Evolutionary conservation across 1,139 yeast genomes (phyloP).

Genomic region (Sugiyamaella novakii): DNA sequence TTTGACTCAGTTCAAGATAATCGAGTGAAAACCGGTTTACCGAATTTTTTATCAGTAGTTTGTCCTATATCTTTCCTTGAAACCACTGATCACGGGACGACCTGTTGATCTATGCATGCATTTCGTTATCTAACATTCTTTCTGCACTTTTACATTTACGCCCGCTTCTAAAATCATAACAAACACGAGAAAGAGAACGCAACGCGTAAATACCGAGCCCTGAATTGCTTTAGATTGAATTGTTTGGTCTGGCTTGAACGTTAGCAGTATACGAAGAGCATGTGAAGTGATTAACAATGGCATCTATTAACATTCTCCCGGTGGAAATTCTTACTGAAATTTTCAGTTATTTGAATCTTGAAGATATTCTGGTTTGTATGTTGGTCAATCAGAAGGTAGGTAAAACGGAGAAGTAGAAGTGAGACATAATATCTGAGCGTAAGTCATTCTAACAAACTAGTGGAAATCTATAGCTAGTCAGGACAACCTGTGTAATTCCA

Average conservation of each 20-base stretch:
- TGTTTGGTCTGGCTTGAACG: too few species aligned
- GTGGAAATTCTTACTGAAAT: conserved; percentile 28
- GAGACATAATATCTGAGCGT: too few species aligned
- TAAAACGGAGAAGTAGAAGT: conserved; percentile 20
- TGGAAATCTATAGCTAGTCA: conserved; percentile 17
- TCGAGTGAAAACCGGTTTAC: too few species aligned
- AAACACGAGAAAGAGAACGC: too few species aligned
- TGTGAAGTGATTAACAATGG: too few species aligned
- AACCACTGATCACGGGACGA: not conserved
- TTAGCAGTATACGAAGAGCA: too few species aligned
- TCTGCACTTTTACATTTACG: conserved; percentile 8
- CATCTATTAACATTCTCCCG: conserved; percentile 22
- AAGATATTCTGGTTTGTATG: conserved; percentile 26
- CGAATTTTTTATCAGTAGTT: too few species aligned
- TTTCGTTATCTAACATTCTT: conserved; percentile 8
- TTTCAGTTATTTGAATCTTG: conserved; percentile 23
- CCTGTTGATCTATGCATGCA: conserved; percentile 4
- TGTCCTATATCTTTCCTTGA: too few species aligned
- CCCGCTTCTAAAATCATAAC: conserved; percentile 1
- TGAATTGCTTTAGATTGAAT: too few species aligned
- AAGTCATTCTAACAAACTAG: conserved; percentile 18
- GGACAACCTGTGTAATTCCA: conserved; percentile 11
- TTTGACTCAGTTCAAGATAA: too few species aligned
- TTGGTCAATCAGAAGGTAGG: conserved; percentile 19
- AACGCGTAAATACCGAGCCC: conserved; percentile 9